phyloP scores from a whole-genome alignment of 352 stramenopile genomes.

The Pythium aphanidermatum region DNA sequence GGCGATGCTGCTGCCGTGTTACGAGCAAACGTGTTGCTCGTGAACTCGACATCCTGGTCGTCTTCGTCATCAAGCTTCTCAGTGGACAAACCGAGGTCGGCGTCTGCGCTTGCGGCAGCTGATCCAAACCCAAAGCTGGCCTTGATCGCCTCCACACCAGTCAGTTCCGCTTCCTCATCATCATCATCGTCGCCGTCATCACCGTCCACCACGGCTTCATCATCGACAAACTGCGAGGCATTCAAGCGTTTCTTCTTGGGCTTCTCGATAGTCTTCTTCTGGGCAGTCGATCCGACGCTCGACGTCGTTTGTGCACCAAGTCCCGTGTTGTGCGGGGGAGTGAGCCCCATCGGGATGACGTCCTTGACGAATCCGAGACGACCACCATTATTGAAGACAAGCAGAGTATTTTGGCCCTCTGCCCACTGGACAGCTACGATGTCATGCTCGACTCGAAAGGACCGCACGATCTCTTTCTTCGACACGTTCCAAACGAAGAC shows the following conservation, averaged over 20 bases:
- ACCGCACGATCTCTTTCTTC: constrained; percentile 42
- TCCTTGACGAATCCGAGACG: constrained; percentile 63
- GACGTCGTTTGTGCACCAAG: background rate
- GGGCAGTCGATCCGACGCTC: background rate
- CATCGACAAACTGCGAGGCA: constrained; percentile 35
- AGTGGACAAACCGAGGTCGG: constrained; percentile 17
- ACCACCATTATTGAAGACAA: constrained; percentile 52
- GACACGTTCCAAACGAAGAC: constrained; percentile 63
- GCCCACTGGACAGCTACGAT: constrained; percentile 57
- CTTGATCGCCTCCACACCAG: constrained; percentile 76
- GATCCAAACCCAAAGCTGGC: constrained; percentile 72
- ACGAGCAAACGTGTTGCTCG: background rate
- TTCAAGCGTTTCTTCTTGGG: constrained; percentile 23
- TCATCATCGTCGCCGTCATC: constrained; percentile 25
- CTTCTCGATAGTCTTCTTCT: constrained; percentile 7
- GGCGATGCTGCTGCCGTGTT: constrained; percentile 10
- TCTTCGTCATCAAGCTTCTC: constrained; percentile 20
- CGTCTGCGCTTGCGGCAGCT: constrained; percentile 17
- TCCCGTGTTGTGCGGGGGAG: constrained; percentile 36
- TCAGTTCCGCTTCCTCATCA: constrained; percentile 33
- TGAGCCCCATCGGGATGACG: constrained; percentile 46
- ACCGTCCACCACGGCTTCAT: constrained; percentile 36
- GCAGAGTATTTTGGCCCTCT: constrained; percentile 41
- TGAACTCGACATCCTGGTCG: constrained; percentile 7
- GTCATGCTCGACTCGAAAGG: constrained; percentile 54